Base-by-base conservation (phyloP, 78 protist species). In the Mantamonas sphyraenae region DNA sequence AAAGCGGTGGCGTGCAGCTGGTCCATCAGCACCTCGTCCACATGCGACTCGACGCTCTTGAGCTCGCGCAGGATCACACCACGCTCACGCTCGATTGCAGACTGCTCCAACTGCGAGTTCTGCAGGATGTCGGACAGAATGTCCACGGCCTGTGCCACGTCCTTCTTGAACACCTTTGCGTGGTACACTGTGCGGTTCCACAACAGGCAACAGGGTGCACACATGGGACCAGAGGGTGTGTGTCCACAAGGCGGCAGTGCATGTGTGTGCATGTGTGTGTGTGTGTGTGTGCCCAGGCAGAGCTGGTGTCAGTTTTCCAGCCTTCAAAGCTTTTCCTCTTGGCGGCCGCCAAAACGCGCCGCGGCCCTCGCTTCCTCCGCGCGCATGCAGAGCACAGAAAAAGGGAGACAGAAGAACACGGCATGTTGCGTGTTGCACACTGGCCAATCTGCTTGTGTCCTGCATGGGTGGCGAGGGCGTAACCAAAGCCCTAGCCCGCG, bases 51-150 rank as follows among this genome's bases (percentile, higher is more conserved):
- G 26, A 76, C 79, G 57, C 74, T 89, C 71, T 80, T 71, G 75
- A 71, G 72, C 80, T 95, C 98, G 33, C 86, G 31, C 24, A 93
- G 71, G 55, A 95, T 95, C 47, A 84, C 83, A 38, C 66, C 34
- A 40, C 94, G 77, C 82, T 95, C 98, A 8, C 71, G 39, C 71
- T 92, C 95, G 57, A 95, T 64, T 10, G 5, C 56, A 3, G 3
- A 14, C 37, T 58, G 53, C 31, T 57, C 56, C 61, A 86, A 72
- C 28, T 63, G 64, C 31, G 90, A 72, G 82, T 83, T 65, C 56
- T 67, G 90, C 50, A 95, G 82, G 42, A 95, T 86, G 76, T 95
- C 96, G 12, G 95, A 64, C 4, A 95, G 85, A 34, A 85, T 77
- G 60, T 88, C 93, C 37, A 89, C 68, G 20, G 89, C 84, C 64